phyloP scores from a whole-genome alignment of 140 eudicot genomes.

The Erigeron philadelphicus region DNA sequence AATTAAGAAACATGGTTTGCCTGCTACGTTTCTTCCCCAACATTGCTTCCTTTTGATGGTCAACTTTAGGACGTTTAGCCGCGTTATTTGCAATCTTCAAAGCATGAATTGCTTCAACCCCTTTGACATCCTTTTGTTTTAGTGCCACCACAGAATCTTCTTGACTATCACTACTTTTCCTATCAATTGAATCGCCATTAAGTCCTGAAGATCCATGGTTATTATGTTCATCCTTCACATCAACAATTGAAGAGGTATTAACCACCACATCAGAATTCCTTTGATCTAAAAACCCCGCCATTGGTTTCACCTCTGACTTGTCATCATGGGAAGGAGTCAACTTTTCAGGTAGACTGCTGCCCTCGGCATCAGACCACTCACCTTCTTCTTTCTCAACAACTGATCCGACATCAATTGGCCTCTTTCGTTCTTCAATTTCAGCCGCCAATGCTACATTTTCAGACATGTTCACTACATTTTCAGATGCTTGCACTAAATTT shows the following conservation, averaged over 20 bases:
- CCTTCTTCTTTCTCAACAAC: constrained; percentile 75
- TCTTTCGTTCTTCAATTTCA: constrained; percentile 38
- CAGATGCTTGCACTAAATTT: no score
- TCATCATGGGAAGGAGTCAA: constrained; percentile 24
- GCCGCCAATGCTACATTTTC: constrained; percentile 35
- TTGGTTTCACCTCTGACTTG: constrained; percentile 37
- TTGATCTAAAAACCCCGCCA: constrained; percentile 24
- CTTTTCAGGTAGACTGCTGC: constrained; percentile 27
- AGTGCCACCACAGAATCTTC: constrained; percentile 48
- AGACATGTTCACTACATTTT: no score
- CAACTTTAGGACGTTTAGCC: constrained; percentile 78
- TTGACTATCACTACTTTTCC: constrained; percentile 41
- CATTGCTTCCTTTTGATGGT: constrained; percentile 88
- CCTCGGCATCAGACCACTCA: constrained; percentile 93
- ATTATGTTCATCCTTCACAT: constrained; percentile 36
- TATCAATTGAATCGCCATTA: constrained; percentile 44
- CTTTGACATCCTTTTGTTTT: constrained; percentile 60
- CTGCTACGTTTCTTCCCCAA: constrained; percentile 86
- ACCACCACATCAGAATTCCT: constrained; percentile 11
- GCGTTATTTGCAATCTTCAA: constrained; percentile 58
- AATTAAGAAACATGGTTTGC: constrained; percentile 87
- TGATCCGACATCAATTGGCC: constrained; percentile 16
- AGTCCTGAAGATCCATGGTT: constrained; percentile 27
- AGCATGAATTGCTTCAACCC: constrained; percentile 74
- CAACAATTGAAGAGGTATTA: constrained; percentile 24